Base-by-base conservation (phyloP, 768 basidiomycete genomes). In the Boletus barrowsii region DNA sequence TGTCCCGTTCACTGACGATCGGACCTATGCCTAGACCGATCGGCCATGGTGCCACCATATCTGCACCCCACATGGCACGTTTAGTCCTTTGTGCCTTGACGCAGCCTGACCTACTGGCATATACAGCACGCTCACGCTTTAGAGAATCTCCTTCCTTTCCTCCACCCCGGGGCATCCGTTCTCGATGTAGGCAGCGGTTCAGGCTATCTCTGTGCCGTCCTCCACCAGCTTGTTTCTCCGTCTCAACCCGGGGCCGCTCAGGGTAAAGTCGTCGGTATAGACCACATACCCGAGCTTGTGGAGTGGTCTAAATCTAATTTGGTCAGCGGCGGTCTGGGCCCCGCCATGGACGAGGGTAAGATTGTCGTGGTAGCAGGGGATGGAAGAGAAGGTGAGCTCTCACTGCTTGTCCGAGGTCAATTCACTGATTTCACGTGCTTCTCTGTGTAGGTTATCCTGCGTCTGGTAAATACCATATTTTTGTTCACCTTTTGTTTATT, bases 111-210 rank as follows among this genome's bases (percentile, higher is more conserved):
- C 29, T 22, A 22, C 22, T 17, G 24, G 29, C 3, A 8, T n/a
- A 9, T 30, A n/a, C 47, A 89, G 88, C 94, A 97, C 57, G 93
- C 93, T 0, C 84, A 94, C 56, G 94, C 96, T 0, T 67, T 81
- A 4, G 88, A 95, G 64, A 80, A 88, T 54, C 80, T 97, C 11
- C 76, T 90, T 3, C 81, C 86, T 0, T 85, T 83, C 63, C 78
- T 98, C 18, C 73, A 75, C 18, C 84, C 84, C 0, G 89, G 88
- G 0, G 76, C 84, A 1, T 81, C 79, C 35, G 88, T 95, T 1
- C 86, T 99, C 30, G 96, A 98, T 64, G 84, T 98, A 5, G 94
- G 93, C 13, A 87, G 85, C 37, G 93, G 93, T 20, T 91, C 88
- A 0, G 93, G 92, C 1, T 97, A 96, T 68, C 82, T 92, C 29